These are phyloP conservation scores for Danielia oregonensis DNA, from an alignment of 805 yeast genomes.

Conservation along the genomic window DNA sequence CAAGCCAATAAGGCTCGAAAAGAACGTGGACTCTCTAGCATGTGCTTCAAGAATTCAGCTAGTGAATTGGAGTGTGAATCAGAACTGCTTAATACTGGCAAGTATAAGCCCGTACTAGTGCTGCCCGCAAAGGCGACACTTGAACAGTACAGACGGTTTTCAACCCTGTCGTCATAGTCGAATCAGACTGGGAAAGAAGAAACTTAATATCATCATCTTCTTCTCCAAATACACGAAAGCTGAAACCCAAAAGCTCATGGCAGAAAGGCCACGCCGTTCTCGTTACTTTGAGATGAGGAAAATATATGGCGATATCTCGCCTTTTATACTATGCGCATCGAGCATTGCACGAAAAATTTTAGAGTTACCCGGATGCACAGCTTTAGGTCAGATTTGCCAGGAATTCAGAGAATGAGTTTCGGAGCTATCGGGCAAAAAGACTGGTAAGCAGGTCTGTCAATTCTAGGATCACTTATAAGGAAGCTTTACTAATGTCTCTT, in stretches of 20 bases:
- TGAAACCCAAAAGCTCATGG: constrained; percentile 21
- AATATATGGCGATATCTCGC: constrained; percentile 2
- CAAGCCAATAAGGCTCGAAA: constrained; percentile 2
- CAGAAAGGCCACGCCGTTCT: constrained; percentile 13
- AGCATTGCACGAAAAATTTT: background rate
- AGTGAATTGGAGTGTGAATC: constrained; percentile 35
- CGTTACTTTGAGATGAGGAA: constrained; percentile 1
- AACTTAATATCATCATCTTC: constrained; percentile 49
- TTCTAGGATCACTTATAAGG: too few species aligned
- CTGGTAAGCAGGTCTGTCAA: too few species aligned
- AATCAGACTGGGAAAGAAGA: constrained; percentile 88
- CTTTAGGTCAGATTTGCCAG: constrained; percentile 5
- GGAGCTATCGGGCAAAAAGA: background rate
- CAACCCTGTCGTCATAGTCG: constrained; percentile 93
- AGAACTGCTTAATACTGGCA: constrained; percentile 79
- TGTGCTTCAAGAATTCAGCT: constrained; percentile 26
- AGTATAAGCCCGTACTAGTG: constrained; percentile 62
- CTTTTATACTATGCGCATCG: constrained; percentile 8
- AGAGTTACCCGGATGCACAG: background rate
- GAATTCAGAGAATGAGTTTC: background rate
- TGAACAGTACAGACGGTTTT: constrained; percentile 39
- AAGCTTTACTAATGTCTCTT: too few species aligned
- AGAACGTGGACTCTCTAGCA: constrained; percentile 15
- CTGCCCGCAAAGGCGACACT: constrained; percentile 37
- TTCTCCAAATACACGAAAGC: constrained; percentile 9